Conservation (phyloP, 140 eudicot species). For the Flaveria floridana region DNA sequence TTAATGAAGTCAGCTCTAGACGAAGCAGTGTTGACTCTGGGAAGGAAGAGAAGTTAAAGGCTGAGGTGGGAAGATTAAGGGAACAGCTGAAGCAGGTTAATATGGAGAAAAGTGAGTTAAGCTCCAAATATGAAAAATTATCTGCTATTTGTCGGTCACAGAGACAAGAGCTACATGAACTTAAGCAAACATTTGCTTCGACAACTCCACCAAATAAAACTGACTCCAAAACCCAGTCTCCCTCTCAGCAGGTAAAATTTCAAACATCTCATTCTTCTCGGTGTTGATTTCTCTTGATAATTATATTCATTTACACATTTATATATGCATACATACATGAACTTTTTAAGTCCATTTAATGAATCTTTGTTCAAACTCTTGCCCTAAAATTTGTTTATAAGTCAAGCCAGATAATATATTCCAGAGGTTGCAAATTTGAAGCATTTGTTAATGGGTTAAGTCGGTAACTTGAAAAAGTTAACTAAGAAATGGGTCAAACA, state of each 20-base stretch:
- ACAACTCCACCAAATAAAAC: conserved; percentile 62
- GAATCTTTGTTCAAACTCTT: not conserved
- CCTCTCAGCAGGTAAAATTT: conserved; percentile 40
- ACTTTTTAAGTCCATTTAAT: not conserved
- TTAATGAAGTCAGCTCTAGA: conserved; percentile 48
- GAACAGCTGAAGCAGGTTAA: conserved; percentile 64
- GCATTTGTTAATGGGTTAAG: not conserved
- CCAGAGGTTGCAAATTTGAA: not conserved
- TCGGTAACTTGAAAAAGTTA: not conserved
- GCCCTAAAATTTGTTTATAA: not conserved
- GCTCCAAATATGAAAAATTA: conserved; percentile 80
- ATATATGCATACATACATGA: not conserved
- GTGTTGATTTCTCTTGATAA: not conserved
- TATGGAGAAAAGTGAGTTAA: conserved; percentile 67
- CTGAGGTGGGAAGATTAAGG: conserved; percentile 68
- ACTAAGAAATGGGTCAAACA: not conserved
- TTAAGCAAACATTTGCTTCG: conserved; percentile 82
- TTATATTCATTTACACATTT: not conserved
- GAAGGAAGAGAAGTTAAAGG: conserved; percentile 53
- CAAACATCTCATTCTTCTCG: not conserved
- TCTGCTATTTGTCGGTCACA: conserved; percentile 89
- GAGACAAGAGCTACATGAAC: conserved; percentile 92
- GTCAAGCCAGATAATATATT: not conserved
- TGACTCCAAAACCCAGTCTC: conserved; percentile 35
- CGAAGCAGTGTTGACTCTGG: conserved; percentile 35